Evolutionary conservation across 495 filamentous ascomycete genomes (phyloP).

Genomic region (Penicillium longicatenatum): DNA sequence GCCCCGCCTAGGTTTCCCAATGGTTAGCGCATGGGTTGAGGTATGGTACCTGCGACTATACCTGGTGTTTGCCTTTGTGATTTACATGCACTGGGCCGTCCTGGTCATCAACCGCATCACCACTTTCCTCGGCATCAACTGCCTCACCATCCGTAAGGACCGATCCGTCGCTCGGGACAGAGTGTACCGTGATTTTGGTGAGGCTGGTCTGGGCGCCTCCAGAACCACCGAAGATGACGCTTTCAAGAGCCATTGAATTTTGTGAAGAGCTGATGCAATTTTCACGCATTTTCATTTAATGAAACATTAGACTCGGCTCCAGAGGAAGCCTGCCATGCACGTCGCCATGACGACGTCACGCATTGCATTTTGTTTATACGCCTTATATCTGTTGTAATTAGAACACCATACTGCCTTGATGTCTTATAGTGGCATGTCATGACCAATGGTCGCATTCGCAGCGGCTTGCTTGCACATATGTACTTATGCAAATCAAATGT

Average conservation of each 20-base stretch:
- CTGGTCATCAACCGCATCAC: constrained; percentile 92
- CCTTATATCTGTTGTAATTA: constrained; percentile 20
- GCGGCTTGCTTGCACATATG: constrained; percentile 13
- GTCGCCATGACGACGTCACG: neutral
- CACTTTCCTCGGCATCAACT: constrained; percentile 87
- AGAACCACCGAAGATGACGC: constrained; percentile 14
- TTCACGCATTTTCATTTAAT: neutral
- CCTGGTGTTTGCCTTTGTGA: constrained; percentile 75
- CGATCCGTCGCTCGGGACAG: constrained; percentile 45
- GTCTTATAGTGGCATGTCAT: neutral
- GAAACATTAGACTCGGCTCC: constrained; percentile 1
- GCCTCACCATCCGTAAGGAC: constrained; percentile 78
- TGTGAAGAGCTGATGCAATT: neutral
- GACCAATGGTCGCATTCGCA: neutral
- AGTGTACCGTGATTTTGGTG: constrained; percentile 43
- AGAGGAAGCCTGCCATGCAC: neutral
- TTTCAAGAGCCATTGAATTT: constrained; percentile 29
- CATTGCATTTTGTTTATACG: constrained; percentile 9
- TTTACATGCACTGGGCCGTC: constrained; percentile 90
- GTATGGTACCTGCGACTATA: constrained; percentile 80
- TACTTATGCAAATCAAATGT: constrained; percentile 16
- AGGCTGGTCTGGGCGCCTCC: constrained; percentile 16
- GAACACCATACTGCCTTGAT: constrained; percentile 6
- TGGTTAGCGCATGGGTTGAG: constrained; percentile 61
- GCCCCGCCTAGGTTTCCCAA: constrained; percentile 72